Conservation (phyloP, 345 rosid species). For the Diplotaxis tenuifolia region DNA sequence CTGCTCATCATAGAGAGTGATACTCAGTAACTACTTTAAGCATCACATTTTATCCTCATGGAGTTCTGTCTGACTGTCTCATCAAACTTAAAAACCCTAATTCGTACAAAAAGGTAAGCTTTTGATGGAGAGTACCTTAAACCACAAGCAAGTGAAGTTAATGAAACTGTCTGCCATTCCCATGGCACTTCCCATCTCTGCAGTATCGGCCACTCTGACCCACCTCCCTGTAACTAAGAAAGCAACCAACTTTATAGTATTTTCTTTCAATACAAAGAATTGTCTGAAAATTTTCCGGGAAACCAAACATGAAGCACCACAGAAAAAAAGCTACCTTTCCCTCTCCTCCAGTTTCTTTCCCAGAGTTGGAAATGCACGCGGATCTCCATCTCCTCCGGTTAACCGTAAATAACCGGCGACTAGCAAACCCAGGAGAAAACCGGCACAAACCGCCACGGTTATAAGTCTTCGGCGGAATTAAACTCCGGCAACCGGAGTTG, state of each 20-base stretch:
- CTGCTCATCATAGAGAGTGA: background rate
- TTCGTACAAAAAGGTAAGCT: background rate
- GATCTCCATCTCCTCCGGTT: constrained; percentile 29
- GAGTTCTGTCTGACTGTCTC: background rate
- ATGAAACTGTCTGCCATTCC: constrained; percentile 83
- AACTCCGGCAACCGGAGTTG: constrained; percentile 25
- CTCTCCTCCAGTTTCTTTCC: constrained; percentile 48
- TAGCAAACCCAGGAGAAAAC: constrained; percentile 29
- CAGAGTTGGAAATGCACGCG: constrained; percentile 47
- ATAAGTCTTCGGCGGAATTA: background rate
- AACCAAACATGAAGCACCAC: constrained; percentile 7
- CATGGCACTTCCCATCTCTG: constrained; percentile 95
- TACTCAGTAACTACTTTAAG: background rate
- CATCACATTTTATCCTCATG: background rate
- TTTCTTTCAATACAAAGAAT: no score
- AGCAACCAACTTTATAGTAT: background rate
- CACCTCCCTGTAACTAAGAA: constrained; percentile 14
- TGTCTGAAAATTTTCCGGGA: background rate
- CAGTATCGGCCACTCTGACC: constrained; percentile 59
- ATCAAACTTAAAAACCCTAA: background rate
- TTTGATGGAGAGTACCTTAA: constrained; percentile 52
- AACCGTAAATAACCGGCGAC: constrained; percentile 21
- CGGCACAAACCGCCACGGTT: constrained; percentile 12
- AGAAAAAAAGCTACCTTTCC: constrained; percentile 11
- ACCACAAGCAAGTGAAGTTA: constrained; percentile 89